Conservation (phyloP, 2,329 filamentous ascomycete genomes). For the Phaeosphaeriaceae sp. region DNA sequence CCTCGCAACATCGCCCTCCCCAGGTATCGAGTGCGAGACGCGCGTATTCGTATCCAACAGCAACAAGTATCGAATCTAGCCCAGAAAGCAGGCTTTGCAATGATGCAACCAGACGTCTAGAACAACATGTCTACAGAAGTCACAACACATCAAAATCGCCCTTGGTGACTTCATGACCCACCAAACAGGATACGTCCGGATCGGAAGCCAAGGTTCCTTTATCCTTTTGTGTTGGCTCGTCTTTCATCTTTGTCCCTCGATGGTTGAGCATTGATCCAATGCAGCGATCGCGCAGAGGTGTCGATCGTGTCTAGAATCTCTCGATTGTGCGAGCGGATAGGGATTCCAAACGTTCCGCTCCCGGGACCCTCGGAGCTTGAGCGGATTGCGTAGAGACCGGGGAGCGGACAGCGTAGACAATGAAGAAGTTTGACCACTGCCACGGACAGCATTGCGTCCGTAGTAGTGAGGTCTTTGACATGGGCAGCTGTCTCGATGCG, state of each 20-base stretch:
- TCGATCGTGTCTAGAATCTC: conserved; percentile 6
- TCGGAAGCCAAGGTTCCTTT: background rate
- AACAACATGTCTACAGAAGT: background rate
- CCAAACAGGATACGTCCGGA: background rate
- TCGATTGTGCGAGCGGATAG: conserved; percentile 1
- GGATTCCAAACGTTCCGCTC: background rate
- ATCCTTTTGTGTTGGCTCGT: background rate
- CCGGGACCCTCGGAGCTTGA: background rate
- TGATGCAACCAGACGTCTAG: conserved; percentile 1
- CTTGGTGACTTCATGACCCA: background rate
- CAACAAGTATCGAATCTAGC: background rate
- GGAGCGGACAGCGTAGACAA: background rate
- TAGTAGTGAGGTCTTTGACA: background rate
- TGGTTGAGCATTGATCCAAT: background rate
- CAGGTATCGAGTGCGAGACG: background rate
- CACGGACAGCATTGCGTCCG: background rate
- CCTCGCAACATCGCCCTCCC: conserved; percentile 2
- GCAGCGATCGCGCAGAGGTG: background rate
- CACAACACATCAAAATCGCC: background rate
- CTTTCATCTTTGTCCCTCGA: background rate
- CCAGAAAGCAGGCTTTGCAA: background rate
- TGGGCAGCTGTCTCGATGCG: background rate
- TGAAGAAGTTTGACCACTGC: background rate
- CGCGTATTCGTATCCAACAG: background rate
- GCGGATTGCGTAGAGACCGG: background rate